Evolutionary conservation across 2,329 filamentous ascomycete species (phyloP).

Genomic region (Pseudogymnoascus sp.): DNA sequence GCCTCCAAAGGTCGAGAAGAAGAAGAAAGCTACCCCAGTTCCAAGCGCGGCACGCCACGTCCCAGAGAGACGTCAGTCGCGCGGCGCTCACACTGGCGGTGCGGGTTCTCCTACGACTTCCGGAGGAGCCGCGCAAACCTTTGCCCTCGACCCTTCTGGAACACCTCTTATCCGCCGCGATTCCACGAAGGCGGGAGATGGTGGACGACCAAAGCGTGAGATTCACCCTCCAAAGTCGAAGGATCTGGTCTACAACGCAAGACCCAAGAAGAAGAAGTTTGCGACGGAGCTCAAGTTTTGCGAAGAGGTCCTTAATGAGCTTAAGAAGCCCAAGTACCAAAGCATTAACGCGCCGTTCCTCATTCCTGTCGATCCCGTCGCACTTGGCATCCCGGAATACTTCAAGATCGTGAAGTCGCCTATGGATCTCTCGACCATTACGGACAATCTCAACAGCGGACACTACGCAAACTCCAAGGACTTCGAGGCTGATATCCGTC

Average conservation of each 20-base stretch:
- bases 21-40: constrained; percentile 34
- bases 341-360: constrained; percentile 66
- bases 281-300: constrained; percentile 86
- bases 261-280: constrained; percentile 84
- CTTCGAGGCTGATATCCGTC: constrained; percentile 72
- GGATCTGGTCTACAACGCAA: constrained; percentile 78
- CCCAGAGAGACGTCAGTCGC: constrained; percentile 31
- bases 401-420: constrained; percentile 92
- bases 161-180: constrained; percentile 78
- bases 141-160: constrained; percentile 69
- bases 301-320: constrained; percentile 68
- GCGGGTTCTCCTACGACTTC: constrained; percentile 28
- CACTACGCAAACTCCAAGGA: constrained; percentile 78
- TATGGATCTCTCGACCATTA: constrained; percentile 86
- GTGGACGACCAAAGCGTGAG: constrained; percentile 78
- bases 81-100: constrained; percentile 26
- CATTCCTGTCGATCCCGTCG: constrained; percentile 83
- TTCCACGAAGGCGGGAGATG: constrained; percentile 62
- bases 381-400: constrained; percentile 86
- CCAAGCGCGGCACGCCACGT: constrained; percentile 19
- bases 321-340: constrained; percentile 66
- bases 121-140: constrained; percentile 45
- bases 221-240: constrained; percentile 87
- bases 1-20: constrained; percentile 55
- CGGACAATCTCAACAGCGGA: constrained; percentile 65